Conservation (phyloP, 176 grass and related monocot species). For the Tillandsia leiboldiana region DNA sequence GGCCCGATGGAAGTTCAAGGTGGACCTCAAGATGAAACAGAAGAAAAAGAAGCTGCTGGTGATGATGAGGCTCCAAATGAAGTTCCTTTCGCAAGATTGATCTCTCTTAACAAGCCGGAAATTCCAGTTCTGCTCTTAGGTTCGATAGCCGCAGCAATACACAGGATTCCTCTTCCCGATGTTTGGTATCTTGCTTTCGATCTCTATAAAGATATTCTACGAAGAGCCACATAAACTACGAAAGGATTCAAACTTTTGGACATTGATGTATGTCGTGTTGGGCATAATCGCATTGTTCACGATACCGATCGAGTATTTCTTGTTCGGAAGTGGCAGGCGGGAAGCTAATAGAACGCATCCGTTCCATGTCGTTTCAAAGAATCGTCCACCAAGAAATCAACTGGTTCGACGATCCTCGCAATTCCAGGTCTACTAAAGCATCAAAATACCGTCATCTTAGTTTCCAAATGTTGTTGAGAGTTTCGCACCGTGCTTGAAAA, state of each 20-base stretch:
- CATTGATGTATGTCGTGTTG: conserved; percentile 64
- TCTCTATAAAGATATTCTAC: conserved; percentile 53
- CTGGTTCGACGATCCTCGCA: conserved; percentile 83
- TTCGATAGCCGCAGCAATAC: conserved; percentile 54
- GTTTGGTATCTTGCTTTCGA: conserved; percentile 55
- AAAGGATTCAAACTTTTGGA: conserved; percentile 71
- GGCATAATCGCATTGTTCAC: conserved; percentile 41
- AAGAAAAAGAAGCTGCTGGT: conserved; percentile 10
- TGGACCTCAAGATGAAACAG: conserved; percentile 12
- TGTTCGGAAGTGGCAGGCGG: conserved; percentile 76
- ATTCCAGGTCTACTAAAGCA: conserved; percentile 50
- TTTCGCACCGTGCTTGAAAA: neutral
- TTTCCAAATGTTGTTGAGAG: neutral
- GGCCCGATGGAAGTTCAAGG: conserved; percentile 20
- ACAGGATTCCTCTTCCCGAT: conserved; percentile 68
- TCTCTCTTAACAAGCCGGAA: conserved; percentile 75
- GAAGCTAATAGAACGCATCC: conserved; percentile 79
- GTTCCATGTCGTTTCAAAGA: conserved; percentile 50
- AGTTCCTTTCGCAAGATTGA: conserved; percentile 45
- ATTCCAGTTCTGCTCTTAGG: conserved; percentile 55
- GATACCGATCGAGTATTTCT: conserved; percentile 52
- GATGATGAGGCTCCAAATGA: conserved; percentile 32
- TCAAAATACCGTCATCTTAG: neutral
- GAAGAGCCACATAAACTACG: conserved; percentile 48
- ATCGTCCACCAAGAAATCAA: conserved; percentile 71